Evolutionary conservation across 2,329 filamentous ascomycete species (phyloP).

Genomic region (Dactylellina drechsleri): DNA sequence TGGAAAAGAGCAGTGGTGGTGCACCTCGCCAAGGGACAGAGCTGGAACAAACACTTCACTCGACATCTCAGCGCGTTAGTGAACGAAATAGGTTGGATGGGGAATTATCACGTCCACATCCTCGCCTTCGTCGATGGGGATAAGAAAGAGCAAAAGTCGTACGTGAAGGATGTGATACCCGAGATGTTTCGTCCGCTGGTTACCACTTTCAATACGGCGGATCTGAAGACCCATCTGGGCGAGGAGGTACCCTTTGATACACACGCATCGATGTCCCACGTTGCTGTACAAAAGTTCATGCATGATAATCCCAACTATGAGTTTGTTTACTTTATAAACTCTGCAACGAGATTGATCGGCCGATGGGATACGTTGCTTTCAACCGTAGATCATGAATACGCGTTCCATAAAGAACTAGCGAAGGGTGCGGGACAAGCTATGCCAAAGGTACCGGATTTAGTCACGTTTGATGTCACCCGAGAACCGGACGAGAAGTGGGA

Average conservation of each 20-base stretch:
- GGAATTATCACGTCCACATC: slow-evolving; percentile 33
- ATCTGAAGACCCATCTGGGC: slow-evolving; percentile 33
- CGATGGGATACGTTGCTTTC: slow-evolving; percentile 44
- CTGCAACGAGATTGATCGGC: slow-evolving; percentile 34
- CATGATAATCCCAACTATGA: slow-evolving; percentile 42
- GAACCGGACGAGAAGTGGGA: slow-evolving; percentile 43
- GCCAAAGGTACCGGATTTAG: slow-evolving; percentile 32
- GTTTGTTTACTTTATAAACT: slow-evolving; percentile 40
- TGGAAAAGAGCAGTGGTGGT: slow-evolving; percentile 41
- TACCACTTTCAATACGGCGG: slow-evolving; percentile 38
- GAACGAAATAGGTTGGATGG: slow-evolving; percentile 39
- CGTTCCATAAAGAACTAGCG: slow-evolving; percentile 39
- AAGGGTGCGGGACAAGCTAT: slow-evolving; percentile 4
- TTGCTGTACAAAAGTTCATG: slow-evolving; percentile 49
- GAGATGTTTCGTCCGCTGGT: slow-evolving; percentile 36
- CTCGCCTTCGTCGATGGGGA: slow-evolving; percentile 42
- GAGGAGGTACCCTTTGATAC: slow-evolving; percentile 37
- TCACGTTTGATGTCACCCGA: slow-evolving; percentile 45
- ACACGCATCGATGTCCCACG: slow-evolving; percentile 37
- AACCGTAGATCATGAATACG: slow-evolving; percentile 48
- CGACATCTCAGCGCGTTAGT: slow-evolving; percentile 32
- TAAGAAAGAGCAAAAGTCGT: slow-evolving; percentile 24
- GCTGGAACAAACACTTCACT: slow-evolving; percentile 39
- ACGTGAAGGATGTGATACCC: slow-evolving; percentile 28
- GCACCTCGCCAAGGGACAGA: slow-evolving; percentile 44